phyloP scores from a whole-genome alignment of 2,329 filamentous ascomycete genomes.

The Cladosporium cucumerinum region DNA sequence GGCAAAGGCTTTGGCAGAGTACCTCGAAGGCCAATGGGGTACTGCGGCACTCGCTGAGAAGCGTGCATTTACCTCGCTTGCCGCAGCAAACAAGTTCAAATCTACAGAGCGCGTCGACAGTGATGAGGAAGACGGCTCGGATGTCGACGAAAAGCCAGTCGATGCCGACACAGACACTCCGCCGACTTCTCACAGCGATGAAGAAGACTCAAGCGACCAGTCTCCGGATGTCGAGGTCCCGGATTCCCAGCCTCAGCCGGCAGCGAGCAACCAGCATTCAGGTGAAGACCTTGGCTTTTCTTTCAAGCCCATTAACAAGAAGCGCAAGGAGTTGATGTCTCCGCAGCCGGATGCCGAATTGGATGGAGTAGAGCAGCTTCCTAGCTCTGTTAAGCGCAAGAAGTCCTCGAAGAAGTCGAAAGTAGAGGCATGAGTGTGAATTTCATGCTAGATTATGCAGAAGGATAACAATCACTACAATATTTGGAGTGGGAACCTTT shows the following conservation, averaged over 20 bases:
- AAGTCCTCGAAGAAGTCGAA: background rate
- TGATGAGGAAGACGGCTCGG: background rate
- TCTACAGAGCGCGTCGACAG: slow-evolving; percentile 8
- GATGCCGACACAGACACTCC: background rate
- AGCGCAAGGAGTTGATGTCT: background rate
- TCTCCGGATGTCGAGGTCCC: background rate
- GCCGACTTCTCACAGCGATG: background rate
- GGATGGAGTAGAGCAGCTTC: background rate
- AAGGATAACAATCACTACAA: background rate
- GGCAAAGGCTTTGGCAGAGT: slow-evolving; percentile 23
- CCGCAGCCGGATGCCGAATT: background rate
- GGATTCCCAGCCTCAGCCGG: background rate
- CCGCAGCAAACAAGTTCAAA: background rate
- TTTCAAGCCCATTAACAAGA: slow-evolving; percentile 2
- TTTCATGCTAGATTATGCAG: background rate
- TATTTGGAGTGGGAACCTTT: background rate
- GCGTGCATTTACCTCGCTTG: background rate
- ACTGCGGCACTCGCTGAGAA: background rate
- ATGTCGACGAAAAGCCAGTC: background rate
- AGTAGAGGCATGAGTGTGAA: background rate
- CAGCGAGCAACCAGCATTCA: background rate
- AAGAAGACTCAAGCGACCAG: background rate
- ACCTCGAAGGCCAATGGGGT: slow-evolving; percentile 16
- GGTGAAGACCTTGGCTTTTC: background rate
- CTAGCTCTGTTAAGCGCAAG: background rate